Evolutionary conservation across 2,329 filamentous ascomycete species (phyloP).

Genomic region (Stenocarpella maydis): DNA sequence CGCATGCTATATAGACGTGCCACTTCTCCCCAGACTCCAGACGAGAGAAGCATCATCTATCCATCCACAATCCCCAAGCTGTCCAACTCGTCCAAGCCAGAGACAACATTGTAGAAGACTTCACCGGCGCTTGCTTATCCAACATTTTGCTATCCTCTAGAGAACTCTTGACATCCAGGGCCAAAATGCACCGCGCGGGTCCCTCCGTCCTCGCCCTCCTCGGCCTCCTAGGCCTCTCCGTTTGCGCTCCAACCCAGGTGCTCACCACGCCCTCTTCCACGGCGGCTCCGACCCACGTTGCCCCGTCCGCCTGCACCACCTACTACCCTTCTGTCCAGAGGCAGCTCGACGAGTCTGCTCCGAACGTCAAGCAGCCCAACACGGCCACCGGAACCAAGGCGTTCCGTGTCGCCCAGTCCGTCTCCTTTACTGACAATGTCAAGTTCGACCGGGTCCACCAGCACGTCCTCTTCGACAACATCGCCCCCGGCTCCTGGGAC

Average conservation of each 20-base stretch:
- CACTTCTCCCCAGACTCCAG: background rate
- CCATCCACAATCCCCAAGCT: background rate
- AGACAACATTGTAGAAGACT: background rate
- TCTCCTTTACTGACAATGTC: constrained; percentile 31
- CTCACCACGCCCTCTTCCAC: constrained; percentile 1
- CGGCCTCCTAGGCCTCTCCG: constrained; percentile 16
- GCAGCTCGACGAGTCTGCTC: constrained; percentile 30
- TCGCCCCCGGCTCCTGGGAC: constrained; percentile 32
- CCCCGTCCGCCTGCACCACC: constrained; percentile 32
- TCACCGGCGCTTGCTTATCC: background rate
- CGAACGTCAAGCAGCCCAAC: constrained; percentile 28
- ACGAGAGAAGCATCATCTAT: background rate
- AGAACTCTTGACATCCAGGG: background rate
- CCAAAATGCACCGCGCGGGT: constrained; percentile 26
- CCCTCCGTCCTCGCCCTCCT: constrained; percentile 6
- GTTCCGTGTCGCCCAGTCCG: constrained; percentile 34
- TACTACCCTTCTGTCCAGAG: constrained; percentile 33
- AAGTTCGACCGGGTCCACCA: constrained; percentile 35
- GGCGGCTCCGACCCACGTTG: constrained; percentile 27
- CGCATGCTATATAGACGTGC: constrained; percentile 7
- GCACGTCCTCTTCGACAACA: constrained; percentile 31
- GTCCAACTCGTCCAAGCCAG: constrained; percentile 1
- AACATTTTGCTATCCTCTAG: background rate
- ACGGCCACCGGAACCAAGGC: constrained; percentile 23
- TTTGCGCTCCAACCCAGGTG: constrained; percentile 19